Conservation (phyloP, 805 yeast genomes). For the Pichia eremophila region DNA sequence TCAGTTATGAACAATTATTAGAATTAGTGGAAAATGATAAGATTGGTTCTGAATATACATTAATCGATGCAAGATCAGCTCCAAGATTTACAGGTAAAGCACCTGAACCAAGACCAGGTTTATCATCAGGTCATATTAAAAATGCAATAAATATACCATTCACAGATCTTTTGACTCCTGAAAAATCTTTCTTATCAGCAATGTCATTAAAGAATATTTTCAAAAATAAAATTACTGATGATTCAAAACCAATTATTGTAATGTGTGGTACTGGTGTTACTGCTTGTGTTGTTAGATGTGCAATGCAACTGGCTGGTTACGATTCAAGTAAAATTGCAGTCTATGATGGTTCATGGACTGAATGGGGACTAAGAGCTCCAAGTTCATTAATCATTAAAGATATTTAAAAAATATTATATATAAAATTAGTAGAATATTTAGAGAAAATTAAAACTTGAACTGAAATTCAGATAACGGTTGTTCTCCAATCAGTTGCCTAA, state of each 20-base stretch:
- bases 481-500: slow-evolving; percentile 9
- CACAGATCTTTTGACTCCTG: slow-evolving; percentile 43
- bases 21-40: slow-evolving; percentile 43
- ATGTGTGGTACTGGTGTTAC: slow-evolving; percentile 98
- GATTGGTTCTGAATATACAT: slow-evolving; percentile 37
- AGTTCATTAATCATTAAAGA: slow-evolving; percentile 41
- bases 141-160: slow-evolving; percentile 75
- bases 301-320: slow-evolving; percentile 48
- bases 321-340: slow-evolving; percentile 39
- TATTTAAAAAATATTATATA: not conserved
- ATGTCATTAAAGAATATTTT: slow-evolving; percentile 41
- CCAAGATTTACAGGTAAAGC: slow-evolving; percentile 70
- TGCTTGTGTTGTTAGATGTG: slow-evolving; percentile 78
- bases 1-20: slow-evolving; percentile 57
- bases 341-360: slow-evolving; percentile 88
- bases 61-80: slow-evolving; percentile 74
- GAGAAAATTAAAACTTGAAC: slow-evolving; percentile 6
- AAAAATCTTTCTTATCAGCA: slow-evolving; percentile 38
- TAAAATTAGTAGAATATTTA: not conserved
- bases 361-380: slow-evolving; percentile 75
- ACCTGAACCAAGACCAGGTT: slow-evolving; percentile 85
- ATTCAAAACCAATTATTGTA: slow-evolving; percentile 60
- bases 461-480: slow-evolving; percentile 7
- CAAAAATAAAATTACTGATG: slow-evolving; percentile 29
- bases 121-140: slow-evolving; percentile 85